phyloP scores from a whole-genome alignment of 495 filamentous ascomycete species.

The Aspergillus avenaceus region DNA sequence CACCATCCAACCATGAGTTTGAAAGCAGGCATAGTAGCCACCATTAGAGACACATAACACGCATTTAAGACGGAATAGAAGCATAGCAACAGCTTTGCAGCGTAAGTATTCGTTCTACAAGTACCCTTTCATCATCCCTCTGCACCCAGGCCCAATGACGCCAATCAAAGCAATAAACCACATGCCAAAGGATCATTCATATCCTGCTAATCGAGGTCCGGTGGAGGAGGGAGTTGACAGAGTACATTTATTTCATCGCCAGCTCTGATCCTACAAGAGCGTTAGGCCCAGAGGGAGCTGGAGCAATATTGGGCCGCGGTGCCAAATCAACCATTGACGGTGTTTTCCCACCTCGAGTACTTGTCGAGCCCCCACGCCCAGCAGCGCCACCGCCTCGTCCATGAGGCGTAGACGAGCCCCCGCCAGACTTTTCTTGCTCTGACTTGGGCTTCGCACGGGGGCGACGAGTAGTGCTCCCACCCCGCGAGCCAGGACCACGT shows the following conservation, averaged over 20 bases:
- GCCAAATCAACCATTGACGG: constrained; percentile 30
- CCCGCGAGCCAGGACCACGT: constrained; percentile 72
- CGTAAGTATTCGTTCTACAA: constrained; percentile 4
- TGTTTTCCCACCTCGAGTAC: constrained; percentile 26
- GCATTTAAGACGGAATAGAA: background rate
- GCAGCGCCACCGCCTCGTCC: constrained; percentile 26
- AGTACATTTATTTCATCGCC: constrained; percentile 21
- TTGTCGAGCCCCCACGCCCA: constrained; percentile 30
- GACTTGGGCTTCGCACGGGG: constrained; percentile 73
- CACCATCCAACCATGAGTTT: background rate
- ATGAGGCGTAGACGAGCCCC: constrained; percentile 16
- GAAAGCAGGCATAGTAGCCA: background rate
- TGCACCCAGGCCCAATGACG: background rate
- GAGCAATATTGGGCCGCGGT: constrained; percentile 18
- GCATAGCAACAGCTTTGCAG: background rate
- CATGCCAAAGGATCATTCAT: background rate
- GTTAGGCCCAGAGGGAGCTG: constrained; percentile 24
- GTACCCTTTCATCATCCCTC: background rate
- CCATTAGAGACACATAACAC: background rate
- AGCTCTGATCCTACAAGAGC: constrained; percentile 27
- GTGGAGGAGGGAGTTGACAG: background rate
- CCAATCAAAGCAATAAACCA: background rate
- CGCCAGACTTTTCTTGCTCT: constrained; percentile 63
- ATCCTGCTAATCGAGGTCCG: background rate
- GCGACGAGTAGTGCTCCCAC: constrained; percentile 72